These are phyloP conservation scores for Lentinula sp. DNA, from an alignment of 768 basidiomycete genomes.

Conservation along the genomic window DNA sequence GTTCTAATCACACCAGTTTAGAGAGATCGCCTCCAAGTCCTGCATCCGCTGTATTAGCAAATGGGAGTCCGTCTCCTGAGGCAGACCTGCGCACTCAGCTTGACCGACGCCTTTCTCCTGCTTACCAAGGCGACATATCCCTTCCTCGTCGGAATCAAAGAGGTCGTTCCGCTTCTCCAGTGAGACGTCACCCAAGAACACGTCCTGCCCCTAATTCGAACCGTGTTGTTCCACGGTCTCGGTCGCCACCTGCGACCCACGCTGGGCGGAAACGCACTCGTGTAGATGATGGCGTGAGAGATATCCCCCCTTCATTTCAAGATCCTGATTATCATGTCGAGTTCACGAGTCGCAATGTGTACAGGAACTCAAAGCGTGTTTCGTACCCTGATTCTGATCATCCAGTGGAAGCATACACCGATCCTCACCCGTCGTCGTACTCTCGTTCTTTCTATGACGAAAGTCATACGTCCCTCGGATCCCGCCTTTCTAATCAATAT, in stretches of 20 bases:
- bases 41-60: not conserved
- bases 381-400: not conserved
- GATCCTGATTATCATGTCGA: not conserved
- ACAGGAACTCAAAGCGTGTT: not conserved
- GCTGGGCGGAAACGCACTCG: not conserved
- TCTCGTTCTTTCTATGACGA: not conserved
- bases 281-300: not conserved
- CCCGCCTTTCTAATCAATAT: not conserved
- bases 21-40: not conserved
- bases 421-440: not conserved
- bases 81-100: not conserved
- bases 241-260: not conserved
- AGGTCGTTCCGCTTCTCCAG: not conserved
- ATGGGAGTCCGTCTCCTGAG: not conserved
- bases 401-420: not conserved
- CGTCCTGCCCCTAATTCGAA: no score
- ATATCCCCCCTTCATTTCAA: not conserved
- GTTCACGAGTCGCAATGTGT: not conserved
- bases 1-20: not conserved
- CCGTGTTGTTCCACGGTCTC: not conserved
- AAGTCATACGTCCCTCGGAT: not conserved
- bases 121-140: not conserved
- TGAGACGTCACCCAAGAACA: no score
- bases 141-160: not conserved
- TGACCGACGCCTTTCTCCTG: not conserved